phyloP scores from a whole-genome alignment of 208 protist genomes.

The Phytomonas serpens region DNA sequence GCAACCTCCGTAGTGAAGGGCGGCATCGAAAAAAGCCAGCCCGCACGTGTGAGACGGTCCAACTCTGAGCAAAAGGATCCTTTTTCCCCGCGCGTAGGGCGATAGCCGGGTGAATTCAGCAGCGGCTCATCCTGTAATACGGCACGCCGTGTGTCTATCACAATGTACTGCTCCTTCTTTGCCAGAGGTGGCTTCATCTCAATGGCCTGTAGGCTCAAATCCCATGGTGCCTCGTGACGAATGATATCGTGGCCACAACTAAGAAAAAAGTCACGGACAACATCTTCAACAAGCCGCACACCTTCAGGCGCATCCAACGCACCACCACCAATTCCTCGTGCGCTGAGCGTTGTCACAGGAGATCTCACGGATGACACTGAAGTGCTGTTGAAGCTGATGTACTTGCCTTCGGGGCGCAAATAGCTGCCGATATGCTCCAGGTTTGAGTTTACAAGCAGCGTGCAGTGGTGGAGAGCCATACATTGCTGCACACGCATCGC shows the following conservation, averaged over 20 bases:
- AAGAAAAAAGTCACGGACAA: slow-evolving; percentile 37
- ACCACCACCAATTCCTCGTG: slow-evolving; percentile 1
- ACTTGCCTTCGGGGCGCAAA: slow-evolving; percentile 43
- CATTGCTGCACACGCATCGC: slow-evolving; percentile 84
- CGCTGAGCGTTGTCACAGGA: slow-evolving; percentile 58
- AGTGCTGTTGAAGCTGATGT: slow-evolving; percentile 35
- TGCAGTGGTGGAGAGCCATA: slow-evolving; percentile 83
- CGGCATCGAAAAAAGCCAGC: slow-evolving; percentile 64
- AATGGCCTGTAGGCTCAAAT: slow-evolving; percentile 7
- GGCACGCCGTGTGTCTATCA: slow-evolving; percentile 4
- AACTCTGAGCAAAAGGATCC: slow-evolving; percentile 37
- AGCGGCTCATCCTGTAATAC: slow-evolving; percentile 27
- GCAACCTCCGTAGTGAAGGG: slow-evolving; percentile 40
- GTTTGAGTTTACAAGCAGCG: slow-evolving; percentile 54
- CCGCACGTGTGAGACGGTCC: slow-evolving; percentile 17
- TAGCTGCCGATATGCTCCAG: slow-evolving; percentile 31
- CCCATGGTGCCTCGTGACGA: slow-evolving; percentile 24
- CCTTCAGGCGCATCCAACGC: neutral
- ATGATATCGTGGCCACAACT: slow-evolving; percentile 21
- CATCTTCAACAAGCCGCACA: slow-evolving; percentile 15
- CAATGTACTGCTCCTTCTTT: neutral
- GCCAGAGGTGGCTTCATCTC: neutral
- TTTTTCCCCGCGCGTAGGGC: slow-evolving; percentile 16
- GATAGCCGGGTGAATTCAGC: slow-evolving; percentile 36
- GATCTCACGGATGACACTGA: slow-evolving; percentile 61